Conservation (phyloP, 2,329 filamentous ascomycete species). For the Trichophyton schoenleinii region DNA sequence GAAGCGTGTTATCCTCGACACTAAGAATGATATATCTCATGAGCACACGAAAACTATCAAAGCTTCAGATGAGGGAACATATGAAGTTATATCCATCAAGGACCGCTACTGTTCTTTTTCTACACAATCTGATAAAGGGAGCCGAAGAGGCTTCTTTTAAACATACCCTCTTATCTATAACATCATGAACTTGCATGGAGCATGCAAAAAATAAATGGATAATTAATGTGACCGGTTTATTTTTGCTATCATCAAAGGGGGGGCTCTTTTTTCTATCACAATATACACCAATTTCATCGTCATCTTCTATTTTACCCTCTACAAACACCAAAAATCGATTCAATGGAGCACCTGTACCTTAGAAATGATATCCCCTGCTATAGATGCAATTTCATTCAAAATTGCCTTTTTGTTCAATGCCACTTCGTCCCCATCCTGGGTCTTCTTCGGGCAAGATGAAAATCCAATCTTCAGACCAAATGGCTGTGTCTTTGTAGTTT, state of each 20-base stretch:
- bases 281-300: background rate
- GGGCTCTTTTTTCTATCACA: background rate
- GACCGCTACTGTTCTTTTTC: conserved; percentile 85
- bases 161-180: background rate
- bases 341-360: conserved; percentile 44
- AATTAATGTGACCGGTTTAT: background rate
- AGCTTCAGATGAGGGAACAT: conserved; percentile 87
- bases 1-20: conserved; percentile 72
- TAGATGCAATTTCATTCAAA: conserved; percentile 34
- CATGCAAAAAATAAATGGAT: background rate
- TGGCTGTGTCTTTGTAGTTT: conserved; percentile 19
- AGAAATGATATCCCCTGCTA: conserved; percentile 54
- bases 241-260: too few relatives aligned
- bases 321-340: background rate
- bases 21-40: conserved; percentile 71
- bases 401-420: conserved; percentile 30
- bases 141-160: background rate
- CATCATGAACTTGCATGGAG: background rate
- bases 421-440: conserved; percentile 16
- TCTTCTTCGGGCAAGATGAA: conserved; percentile 19
- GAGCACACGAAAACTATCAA: conserved; percentile 70
- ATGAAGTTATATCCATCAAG: conserved; percentile 93
- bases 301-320: background rate
- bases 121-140: conserved; percentile 37
- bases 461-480: conserved; percentile 29